Evolutionary conservation across 805 yeast species (phyloP).

Genomic region (Peterozyma toletana): DNA sequence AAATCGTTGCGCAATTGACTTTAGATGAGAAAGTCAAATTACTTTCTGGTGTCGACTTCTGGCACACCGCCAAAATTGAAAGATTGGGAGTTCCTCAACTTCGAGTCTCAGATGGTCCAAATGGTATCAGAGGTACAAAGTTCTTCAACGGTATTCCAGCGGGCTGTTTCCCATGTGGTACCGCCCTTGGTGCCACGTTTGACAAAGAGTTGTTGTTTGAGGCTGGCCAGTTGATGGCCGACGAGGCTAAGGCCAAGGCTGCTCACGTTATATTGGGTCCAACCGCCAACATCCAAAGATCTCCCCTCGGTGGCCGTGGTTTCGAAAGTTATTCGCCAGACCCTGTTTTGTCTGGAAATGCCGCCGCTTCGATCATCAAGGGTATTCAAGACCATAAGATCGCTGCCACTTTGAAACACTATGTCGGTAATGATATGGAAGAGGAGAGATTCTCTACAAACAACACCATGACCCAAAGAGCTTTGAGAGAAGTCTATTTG

Average conservation of each 20-base stretch:
- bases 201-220: constrained; percentile 28
- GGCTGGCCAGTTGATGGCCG: constrained; percentile 34
- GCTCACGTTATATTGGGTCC: constrained; percentile 32
- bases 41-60: constrained; percentile 27
- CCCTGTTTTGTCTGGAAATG: constrained; percentile 34
- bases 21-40: constrained; percentile 22
- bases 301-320: constrained; percentile 38
- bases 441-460: constrained; percentile 42
- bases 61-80: constrained; percentile 30
- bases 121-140: constrained; percentile 38
- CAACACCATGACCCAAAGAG: constrained; percentile 47
- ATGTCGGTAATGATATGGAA: constrained; percentile 57
- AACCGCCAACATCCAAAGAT: constrained; percentile 31
- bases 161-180: constrained; percentile 40
- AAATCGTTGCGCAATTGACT: constrained; percentile 16
- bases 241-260: constrained; percentile 35
- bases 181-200: constrained; percentile 37
- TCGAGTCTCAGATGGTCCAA: constrained; percentile 38
- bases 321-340: constrained; percentile 38
- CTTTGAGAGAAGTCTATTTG: constrained; percentile 58
- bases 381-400: constrained; percentile 49
- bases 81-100: constrained; percentile 28
- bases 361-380: constrained; percentile 39
- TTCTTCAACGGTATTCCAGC: constrained; percentile 33
- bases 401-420: constrained; percentile 56